Evolutionary conservation across 768 basidiomycete species (phyloP), one percentile per base, ranked within the genome.

Genomic region (Roridomyces roridus): DNA sequence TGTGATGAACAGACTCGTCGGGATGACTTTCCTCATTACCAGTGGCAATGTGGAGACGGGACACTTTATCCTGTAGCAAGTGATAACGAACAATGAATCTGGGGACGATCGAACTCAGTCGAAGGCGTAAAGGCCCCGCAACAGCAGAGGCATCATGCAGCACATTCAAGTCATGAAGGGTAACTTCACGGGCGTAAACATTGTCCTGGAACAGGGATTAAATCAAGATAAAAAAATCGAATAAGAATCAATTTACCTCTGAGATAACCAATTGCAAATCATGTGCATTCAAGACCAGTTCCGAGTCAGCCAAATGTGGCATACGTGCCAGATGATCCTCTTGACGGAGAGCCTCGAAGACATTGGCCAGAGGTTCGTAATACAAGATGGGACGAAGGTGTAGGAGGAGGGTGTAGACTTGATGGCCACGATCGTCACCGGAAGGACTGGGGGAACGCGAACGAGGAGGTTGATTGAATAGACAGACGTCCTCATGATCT

Each of bases 281-380:
- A 61, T 83, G 83, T n/a, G 88, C 88, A 47, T 90, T 85, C 2
- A 93, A 67, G 31, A 85, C 72, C 23, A 93, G 74, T 70, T 92
- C 91, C 49, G 80, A 83, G 41, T 86, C 82, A 20, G 74, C 65
- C 42, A 85, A 68, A 28, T 82, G 77, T 26, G 79, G 72, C 7
- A 84, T 61, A 15, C 73, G 70, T 43, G 75, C 72, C 26, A 90
- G 66, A 51, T 74, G 68, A 44, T 83, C 80, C 52, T 91, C 88
- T 65, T 82, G 79, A 26, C 89, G 87, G 39, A 93, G 72, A 52
- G 86, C 87, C 51, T 87, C 87, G 64, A 92, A 92, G 18, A 92
- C 82, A 53, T 72, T 77, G 39, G 80, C 82, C 42, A 93, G 67
- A 25, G 90, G 85, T 67, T 92, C 90, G 63, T 92, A 92, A 69